Evolutionary conservation across 176 grass and related monocot species (phyloP).

Genomic region (Triticum monococcum): DNA sequence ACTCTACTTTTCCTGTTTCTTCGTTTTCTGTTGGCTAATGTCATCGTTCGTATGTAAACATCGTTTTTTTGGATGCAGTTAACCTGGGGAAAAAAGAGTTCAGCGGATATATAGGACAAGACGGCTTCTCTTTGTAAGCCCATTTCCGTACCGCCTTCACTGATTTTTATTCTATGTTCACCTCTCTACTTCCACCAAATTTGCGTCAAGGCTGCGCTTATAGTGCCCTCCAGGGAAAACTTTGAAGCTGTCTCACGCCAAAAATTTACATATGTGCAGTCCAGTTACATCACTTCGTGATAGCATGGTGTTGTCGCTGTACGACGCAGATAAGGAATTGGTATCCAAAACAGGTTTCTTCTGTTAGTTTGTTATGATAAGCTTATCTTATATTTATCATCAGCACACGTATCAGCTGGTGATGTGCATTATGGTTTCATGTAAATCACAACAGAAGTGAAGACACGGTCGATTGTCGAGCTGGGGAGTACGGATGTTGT

Average conservation of each 20-base stretch:
- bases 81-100: slow-evolving; percentile 35
- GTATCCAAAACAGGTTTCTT: slow-evolving; percentile 44
- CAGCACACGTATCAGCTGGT: not conserved
- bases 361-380: not conserved
- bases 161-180: not conserved
- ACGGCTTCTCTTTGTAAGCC: slow-evolving; percentile 46
- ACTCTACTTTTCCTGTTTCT: not conserved
- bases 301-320: slow-evolving; percentile 39
- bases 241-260: not conserved
- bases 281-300: slow-evolving; percentile 50
- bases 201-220: not conserved
- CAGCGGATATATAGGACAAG: slow-evolving; percentile 31
- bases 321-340: slow-evolving; percentile 24
- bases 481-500: slow-evolving; percentile 39
- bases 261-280: slow-evolving; percentile 2
- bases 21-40: not conserved
- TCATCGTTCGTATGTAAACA: not conserved
- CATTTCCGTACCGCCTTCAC: not conserved
- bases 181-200: not conserved
- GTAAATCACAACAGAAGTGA: slow-evolving; percentile 32
- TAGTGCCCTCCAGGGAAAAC: too few relatives aligned
- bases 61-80: slow-evolving; percentile 22
- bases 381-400: not conserved
- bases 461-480: slow-evolving; percentile 35
- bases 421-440: not conserved